Percentiles rank a stretch among this genome's conserved stretches.
phyloP scores from a whole-genome alignment of 2,329 filamentous ascomycete species.

The Didymella segeticola region DNA sequence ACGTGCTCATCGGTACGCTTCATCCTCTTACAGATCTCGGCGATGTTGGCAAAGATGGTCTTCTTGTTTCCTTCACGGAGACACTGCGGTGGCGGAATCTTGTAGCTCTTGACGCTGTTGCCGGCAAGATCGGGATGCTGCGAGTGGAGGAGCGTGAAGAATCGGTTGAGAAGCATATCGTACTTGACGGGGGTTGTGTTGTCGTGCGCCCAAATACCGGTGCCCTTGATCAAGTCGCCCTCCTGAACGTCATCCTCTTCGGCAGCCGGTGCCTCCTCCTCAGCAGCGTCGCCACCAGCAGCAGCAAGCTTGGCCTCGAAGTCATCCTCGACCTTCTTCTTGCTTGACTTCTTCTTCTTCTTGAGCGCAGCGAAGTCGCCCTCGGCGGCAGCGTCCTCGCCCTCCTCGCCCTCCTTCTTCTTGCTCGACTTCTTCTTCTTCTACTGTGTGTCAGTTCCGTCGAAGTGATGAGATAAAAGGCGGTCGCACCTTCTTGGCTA shows the following conservation, averaged over 20 bases:
- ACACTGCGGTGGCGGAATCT: conserved; percentile 98
- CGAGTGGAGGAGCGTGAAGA: conserved; percentile 92
- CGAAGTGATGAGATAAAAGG: not conserved
- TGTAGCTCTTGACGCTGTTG: conserved; percentile 91
- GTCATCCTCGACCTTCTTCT: conserved; percentile 64
- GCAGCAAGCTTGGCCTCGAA: conserved; percentile 72
- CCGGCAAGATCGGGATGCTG: conserved; percentile 96
- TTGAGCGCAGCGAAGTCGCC: conserved; percentile 70
- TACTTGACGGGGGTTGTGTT: conserved; percentile 81
- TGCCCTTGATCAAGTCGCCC: conserved; percentile 85
- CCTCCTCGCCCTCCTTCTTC: conserved; percentile 63
- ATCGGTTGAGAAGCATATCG: conserved; percentile 83
- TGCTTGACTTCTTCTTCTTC: conserved; percentile 87
- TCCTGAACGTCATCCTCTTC: conserved; percentile 62
- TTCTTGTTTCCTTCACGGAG: conserved; percentile 98
- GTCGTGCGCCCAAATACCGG: conserved; percentile 88
- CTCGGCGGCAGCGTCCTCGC: conserved; percentile 58
- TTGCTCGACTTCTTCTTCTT: conserved; percentile 71
- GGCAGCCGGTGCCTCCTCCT: conserved; percentile 58
- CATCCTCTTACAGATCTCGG: conserved; percentile 99
- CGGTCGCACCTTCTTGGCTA: conserved; percentile 67
- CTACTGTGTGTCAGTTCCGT: conserved; percentile 27
- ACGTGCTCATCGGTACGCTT: conserved; percentile 98
- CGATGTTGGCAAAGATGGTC: conserved; percentile 99
- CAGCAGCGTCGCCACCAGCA: conserved; percentile 61